These are phyloP conservation scores for Trebouxiophyceae sp. DNA, from an alignment of 163 green algal genomes.

Conservation along the genomic window DNA sequence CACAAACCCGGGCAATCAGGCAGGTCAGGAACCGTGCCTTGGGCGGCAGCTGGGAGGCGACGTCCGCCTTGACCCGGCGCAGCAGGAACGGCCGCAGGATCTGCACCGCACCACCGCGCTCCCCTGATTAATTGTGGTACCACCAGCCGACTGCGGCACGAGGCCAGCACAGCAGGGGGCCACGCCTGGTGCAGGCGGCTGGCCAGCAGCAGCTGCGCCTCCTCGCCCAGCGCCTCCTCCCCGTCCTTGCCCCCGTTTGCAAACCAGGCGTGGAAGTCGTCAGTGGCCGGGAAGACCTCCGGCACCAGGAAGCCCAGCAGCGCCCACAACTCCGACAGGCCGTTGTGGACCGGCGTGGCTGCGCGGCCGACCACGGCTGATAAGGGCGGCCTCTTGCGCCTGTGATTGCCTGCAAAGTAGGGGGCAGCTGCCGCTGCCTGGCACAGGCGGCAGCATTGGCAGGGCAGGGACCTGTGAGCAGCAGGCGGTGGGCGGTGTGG, in stretches of 20 bases:
- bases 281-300: constrained; percentile 56
- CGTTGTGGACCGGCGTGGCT: constrained; percentile 92
- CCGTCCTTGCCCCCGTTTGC: not conserved
- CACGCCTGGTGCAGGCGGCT: constrained; percentile 73
- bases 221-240: constrained; percentile 43
- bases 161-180: too few relatives aligned
- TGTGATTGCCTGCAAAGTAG: too few relatives aligned
- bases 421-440: too few relatives aligned
- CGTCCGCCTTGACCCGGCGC: constrained; percentile 74
- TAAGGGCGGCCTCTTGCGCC: too few relatives aligned
- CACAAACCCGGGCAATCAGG: not conserved
- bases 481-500: constrained; percentile 49
- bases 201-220: constrained; percentile 85
- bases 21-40: too few relatives aligned
- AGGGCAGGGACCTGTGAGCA: constrained; percentile 71
- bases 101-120: constrained; percentile 40
- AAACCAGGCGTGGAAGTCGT: constrained; percentile 79
- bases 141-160: too few relatives aligned
- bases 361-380: too few relatives aligned
- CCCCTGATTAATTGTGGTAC: too few relatives aligned
- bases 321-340: constrained; percentile 81
- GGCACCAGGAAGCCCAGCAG: constrained; percentile 93
- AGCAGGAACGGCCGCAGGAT: constrained; percentile 96
- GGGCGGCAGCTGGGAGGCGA: constrained; percentile 68
- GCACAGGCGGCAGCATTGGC: too few relatives aligned